These are phyloP conservation scores for Penicillium sp. DNA, from an alignment of 2,329 filamentous ascomycete species.

Conservation along the genomic window DNA sequence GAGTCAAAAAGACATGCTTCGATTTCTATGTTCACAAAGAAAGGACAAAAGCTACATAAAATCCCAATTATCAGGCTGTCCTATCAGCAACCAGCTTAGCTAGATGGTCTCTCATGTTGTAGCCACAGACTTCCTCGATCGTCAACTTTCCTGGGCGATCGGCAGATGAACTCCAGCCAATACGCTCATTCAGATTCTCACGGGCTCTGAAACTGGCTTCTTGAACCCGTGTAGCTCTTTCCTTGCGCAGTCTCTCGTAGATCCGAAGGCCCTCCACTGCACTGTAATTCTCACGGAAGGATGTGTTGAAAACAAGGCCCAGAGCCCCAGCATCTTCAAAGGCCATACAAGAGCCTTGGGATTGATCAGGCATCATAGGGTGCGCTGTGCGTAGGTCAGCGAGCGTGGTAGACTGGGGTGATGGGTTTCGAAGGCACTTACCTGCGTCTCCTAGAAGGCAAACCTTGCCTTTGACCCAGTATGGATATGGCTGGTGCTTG, in stretches of 20 bases:
- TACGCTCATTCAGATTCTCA: conserved; percentile 31
- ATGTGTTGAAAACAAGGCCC: conserved; percentile 37
- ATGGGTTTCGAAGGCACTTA: conserved; percentile 1
- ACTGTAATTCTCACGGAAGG: conserved; percentile 20
- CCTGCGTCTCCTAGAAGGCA: conserved; percentile 34
- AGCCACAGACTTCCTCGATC: conserved; percentile 36
- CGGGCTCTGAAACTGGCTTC: conserved; percentile 29
- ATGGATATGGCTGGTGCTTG: conserved; percentile 29
- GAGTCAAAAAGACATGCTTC: no score
- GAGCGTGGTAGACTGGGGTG: neutral
- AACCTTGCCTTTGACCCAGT: conserved; percentile 30
- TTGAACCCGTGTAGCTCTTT: conserved; percentile 32
- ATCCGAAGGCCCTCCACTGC: conserved; percentile 24
- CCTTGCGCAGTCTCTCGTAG: conserved; percentile 33
- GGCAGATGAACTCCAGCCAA: conserved; percentile 29
- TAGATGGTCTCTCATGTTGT: conserved; percentile 27
- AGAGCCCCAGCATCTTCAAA: conserved; percentile 46
- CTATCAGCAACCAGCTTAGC: conserved; percentile 6
- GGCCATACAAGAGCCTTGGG: conserved; percentile 40
- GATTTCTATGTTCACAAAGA: no score
- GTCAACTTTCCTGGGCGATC: conserved; percentile 33
- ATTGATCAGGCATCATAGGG: conserved; percentile 37
- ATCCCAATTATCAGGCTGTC: no score
- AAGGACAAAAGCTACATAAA: no score
- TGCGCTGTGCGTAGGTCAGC: conserved; percentile 19